phyloP scores from a whole-genome alignment of 345 rosid species.

The Conringia planisiliqua region DNA sequence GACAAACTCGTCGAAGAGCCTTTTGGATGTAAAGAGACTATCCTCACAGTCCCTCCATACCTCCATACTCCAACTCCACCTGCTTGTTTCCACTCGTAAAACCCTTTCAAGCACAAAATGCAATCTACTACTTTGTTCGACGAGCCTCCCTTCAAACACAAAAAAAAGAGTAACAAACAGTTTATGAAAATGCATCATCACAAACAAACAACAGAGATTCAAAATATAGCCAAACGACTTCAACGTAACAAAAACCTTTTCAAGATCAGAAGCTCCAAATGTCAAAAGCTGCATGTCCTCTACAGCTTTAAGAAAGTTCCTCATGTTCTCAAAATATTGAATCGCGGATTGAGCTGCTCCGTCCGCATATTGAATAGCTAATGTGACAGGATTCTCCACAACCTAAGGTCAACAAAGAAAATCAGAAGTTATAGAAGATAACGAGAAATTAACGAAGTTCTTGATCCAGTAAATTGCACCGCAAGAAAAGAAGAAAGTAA shows the following conservation, averaged over 20 bases:
- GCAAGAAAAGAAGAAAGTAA: not conserved
- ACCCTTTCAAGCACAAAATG: constrained; percentile 93
- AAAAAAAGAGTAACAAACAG: not conserved
- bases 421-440: too few relatives aligned
- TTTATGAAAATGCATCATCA: not conserved
- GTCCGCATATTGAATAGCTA: constrained; percentile 64
- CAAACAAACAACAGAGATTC: too few relatives aligned
- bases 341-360: constrained; percentile 98
- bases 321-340: constrained; percentile 97
- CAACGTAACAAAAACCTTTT: constrained; percentile 51
- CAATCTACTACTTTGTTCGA: constrained; percentile 95
- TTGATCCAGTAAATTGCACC: too few relatives aligned
- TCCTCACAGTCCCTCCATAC: constrained; percentile 95
- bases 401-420: constrained; percentile 37
- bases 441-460: too few relatives aligned
- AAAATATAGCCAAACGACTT: too few relatives aligned
- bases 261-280: constrained; percentile 91
- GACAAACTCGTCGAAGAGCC: constrained; percentile 52
- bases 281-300: constrained; percentile 93
- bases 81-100: constrained; percentile 86
- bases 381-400: constrained; percentile 69
- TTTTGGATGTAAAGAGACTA: constrained; percentile 64
- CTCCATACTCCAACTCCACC: constrained; percentile 98
- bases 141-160: constrained; percentile 69
- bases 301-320: constrained; percentile 89